phyloP scores from a whole-genome alignment of 2,329 filamentous ascomycete genomes.

The Ampelomyces quisqualis region DNA sequence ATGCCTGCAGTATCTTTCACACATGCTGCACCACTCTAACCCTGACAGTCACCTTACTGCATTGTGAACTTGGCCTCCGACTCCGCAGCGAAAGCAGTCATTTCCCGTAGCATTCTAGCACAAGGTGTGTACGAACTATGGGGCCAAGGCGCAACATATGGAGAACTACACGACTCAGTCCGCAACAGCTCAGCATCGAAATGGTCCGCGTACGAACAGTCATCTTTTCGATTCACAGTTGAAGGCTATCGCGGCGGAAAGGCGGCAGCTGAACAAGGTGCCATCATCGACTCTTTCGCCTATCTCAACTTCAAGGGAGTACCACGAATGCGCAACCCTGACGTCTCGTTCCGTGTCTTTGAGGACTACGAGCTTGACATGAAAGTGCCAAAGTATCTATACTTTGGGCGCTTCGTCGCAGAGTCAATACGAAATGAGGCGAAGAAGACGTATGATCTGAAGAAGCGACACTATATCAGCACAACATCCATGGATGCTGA shows the following conservation, averaged over 20 bases:
- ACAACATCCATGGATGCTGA: conserved; percentile 98
- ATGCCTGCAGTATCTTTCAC: neutral
- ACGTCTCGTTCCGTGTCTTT: conserved; percentile 75
- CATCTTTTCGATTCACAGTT: conserved; percentile 79
- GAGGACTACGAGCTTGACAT: conserved; percentile 71
- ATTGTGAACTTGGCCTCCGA: conserved; percentile 67
- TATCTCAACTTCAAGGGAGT: conserved; percentile 77
- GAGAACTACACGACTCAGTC: conserved; percentile 67
- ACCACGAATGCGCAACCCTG: conserved; percentile 68
- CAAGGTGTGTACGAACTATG: conserved; percentile 88
- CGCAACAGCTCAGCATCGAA: conserved; percentile 58
- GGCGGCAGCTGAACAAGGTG: conserved; percentile 61
- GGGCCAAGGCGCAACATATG: conserved; percentile 69
- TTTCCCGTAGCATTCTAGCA: conserved; percentile 75
- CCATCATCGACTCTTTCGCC: conserved; percentile 77
- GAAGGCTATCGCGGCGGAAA: conserved; percentile 80
- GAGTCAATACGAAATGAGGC: conserved; percentile 65
- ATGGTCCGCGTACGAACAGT: conserved; percentile 65
- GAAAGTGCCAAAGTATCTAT: conserved; percentile 58
- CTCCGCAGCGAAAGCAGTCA: conserved; percentile 64
- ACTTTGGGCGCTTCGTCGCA: conserved; percentile 72
- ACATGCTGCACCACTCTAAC: conserved; percentile 6
- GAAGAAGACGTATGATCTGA: conserved; percentile 77
- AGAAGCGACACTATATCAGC: conserved; percentile 89
- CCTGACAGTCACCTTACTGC: conserved; percentile 79